Conservation (phyloP, 148 eudicot species). For the Salicornia ramosissima region DNA sequence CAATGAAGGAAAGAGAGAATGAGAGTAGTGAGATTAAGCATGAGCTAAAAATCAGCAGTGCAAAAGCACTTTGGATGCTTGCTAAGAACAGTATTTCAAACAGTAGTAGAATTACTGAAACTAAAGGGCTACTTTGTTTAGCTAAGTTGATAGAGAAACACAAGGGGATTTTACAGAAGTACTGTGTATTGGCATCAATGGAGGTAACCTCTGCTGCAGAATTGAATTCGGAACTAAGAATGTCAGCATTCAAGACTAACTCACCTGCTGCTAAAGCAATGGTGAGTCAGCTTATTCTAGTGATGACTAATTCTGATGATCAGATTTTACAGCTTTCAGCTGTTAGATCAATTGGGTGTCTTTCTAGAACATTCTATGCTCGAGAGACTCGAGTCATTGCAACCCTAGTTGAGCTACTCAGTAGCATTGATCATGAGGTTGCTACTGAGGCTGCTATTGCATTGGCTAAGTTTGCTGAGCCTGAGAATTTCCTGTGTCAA, state of each 20-base stretch:
- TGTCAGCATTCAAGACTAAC: conserved; percentile 72
- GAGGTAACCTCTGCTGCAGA: conserved; percentile 76
- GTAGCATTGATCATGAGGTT: conserved; percentile 41
- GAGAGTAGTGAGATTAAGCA: conserved; percentile 56
- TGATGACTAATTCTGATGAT: conserved; percentile 36
- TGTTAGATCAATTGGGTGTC: conserved; percentile 57
- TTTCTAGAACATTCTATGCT: conserved; percentile 74
- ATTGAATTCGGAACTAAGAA: conserved; percentile 53
- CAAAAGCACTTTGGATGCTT: conserved; percentile 69
- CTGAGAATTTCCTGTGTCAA: conserved; percentile 53
- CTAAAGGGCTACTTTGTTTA: conserved; percentile 79
- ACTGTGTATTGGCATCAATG: conserved; percentile 69
- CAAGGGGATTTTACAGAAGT: conserved; percentile 44
- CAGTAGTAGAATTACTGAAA: conserved; percentile 67
- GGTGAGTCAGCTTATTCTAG: conserved; percentile 57
- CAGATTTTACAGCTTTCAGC: conserved; percentile 40
- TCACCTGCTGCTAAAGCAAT: conserved; percentile 78
- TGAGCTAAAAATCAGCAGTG: conserved; percentile 54
- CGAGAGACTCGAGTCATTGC: conserved; percentile 55
- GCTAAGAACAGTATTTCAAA: conserved; percentile 54
- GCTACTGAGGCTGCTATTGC: conserved; percentile 57
- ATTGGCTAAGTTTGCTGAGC: conserved; percentile 57
- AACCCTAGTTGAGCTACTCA: conserved; percentile 55
- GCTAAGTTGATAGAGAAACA: conserved; percentile 68
- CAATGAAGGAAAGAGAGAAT: conserved; percentile 59